A percentile compares a stretch with the other conserved stretches of the same genome.
These are phyloP conservation scores for Aspergillus sclerotiicarbonarius DNA, from an alignment of 495 filamentous ascomycete genomes.

Conservation along the genomic window DNA sequence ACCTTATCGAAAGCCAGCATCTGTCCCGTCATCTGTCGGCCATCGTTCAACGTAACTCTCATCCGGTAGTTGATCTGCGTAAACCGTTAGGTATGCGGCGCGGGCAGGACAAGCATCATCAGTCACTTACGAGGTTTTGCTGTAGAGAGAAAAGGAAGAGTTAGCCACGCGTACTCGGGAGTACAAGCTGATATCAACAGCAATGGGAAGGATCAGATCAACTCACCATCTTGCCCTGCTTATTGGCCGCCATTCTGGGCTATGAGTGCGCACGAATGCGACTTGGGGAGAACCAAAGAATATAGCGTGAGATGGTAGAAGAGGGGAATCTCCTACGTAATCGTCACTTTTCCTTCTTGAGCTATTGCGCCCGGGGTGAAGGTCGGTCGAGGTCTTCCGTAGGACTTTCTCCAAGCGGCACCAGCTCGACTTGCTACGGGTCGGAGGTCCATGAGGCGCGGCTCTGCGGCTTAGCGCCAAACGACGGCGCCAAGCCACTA, in stretches of 20 bases:
- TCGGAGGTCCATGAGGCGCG: slow-evolving; percentile 18
- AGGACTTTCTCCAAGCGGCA: slow-evolving; percentile 5
- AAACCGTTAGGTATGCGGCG: slow-evolving; percentile 26
- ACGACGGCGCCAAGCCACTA: slow-evolving; percentile 33
- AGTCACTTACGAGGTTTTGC: slow-evolving; percentile 91
- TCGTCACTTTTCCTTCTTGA: slow-evolving; percentile 24
- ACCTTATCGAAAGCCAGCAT: slow-evolving; percentile 99
- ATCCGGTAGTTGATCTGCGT: slow-evolving; percentile 97
- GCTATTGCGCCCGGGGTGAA: slow-evolving; percentile 13
- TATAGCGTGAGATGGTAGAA: slow-evolving; percentile 27
- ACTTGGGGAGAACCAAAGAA: slow-evolving; percentile 61
- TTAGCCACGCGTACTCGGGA: slow-evolving; percentile 52
- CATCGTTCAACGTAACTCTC: slow-evolving; percentile 93
- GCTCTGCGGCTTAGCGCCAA: slow-evolving; percentile 25
- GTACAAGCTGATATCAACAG: slow-evolving; percentile 23
- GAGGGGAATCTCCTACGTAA: slow-evolving; percentile 22
- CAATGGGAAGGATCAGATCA: slow-evolving; percentile 24
- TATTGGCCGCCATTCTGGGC: slow-evolving; percentile 78
- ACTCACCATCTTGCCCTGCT: slow-evolving; percentile 98
- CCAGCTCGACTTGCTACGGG: slow-evolving; percentile 4
- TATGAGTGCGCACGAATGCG: slow-evolving; percentile 63
- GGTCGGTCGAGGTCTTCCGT: slow-evolving; percentile 3
- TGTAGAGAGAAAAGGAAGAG: slow-evolving; percentile 48
- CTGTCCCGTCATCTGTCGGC: slow-evolving; percentile 93
- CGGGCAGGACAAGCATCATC: background rate